Base-by-base conservation (phyloP, 768 basidiomycete species). In the Serendipita vermifera region DNA sequence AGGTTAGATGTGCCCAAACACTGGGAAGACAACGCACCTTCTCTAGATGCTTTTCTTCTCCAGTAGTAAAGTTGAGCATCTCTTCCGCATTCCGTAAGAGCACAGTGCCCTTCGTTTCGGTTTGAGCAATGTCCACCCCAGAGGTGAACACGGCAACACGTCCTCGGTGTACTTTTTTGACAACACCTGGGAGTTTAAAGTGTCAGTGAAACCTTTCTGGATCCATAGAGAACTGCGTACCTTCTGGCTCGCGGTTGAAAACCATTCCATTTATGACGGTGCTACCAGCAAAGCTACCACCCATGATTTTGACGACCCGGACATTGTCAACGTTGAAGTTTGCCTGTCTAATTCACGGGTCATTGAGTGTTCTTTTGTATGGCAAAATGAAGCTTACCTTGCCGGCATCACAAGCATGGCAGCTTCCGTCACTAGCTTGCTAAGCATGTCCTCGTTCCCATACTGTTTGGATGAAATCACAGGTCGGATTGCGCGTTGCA, bases 261-360 rank as follows among this genome's bases (percentile, higher is more conserved):
- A 99, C 96, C 96, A 99, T 99, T 53, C 96, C 96, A 61, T 87
- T 80, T 3, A 99, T 86, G 3, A 99, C 93, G 56, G 77, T 80
- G 70, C 91, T 94, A 22, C 75, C 78, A 3, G 81, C 68, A n/a
- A 99, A 71, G 63, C 78, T 86, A 31, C 96, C 89, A 56, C 96
- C 96, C 81, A 99, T 85, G 59, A 99, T 97, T 72, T 98, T 99
- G 64, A 99, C 96, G 24, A 99, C 94, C 7, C 96, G 82, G 0
- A 99, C 88, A 63, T 92, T 93, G 70, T 99, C 96, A 27, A 98
- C 92, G 69, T 96, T 97, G 79, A 98, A 99, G 69, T 89, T 83
- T 66, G 85, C 84, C 5, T 81, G 80, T 66, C 46, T 51, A n/a
- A n/a, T n/a, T n/a, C n/a, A n/a, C n/a, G n/a, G n/a, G n/a, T n/a